Evolutionary conservation across 2,329 filamentous ascomycete genomes (phyloP).

Genomic region (Colletotrichum karsti): DNA sequence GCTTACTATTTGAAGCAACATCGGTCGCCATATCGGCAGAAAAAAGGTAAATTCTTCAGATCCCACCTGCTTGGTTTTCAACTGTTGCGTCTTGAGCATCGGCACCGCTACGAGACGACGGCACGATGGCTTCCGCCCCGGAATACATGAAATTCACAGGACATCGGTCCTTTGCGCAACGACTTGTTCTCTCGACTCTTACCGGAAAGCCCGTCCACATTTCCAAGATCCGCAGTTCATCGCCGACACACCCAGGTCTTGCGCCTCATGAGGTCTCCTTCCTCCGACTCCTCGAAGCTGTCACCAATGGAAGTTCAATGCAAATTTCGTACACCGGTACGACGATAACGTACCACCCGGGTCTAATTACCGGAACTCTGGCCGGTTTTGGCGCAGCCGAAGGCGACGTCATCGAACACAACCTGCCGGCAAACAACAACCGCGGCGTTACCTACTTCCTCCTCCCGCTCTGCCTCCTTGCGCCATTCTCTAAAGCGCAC

Average conservation of each 20-base stretch:
- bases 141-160: slow-evolving; percentile 81
- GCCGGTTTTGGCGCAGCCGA: slow-evolving; percentile 76
- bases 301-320: slow-evolving; percentile 95
- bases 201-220: slow-evolving; percentile 91
- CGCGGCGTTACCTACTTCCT: slow-evolving; percentile 93
- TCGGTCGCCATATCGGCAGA: slow-evolving; percentile 40
- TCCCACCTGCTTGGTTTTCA: slow-evolving; percentile 1
- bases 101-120: slow-evolving; percentile 13
- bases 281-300: slow-evolving; percentile 88
- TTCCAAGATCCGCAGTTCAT: slow-evolving; percentile 90
- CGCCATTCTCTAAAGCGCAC: slow-evolving; percentile 91
- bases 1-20: slow-evolving; percentile 34
- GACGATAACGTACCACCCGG: slow-evolving; percentile 89
- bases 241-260: slow-evolving; percentile 86
- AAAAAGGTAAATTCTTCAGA: slow-evolving; percentile 43
- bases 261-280: slow-evolving; percentile 95
- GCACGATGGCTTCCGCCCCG: slow-evolving; percentile 52
- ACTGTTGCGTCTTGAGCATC: neutral
- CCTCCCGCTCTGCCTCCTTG: slow-evolving; percentile 86
- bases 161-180: slow-evolving; percentile 83
- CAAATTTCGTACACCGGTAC: slow-evolving; percentile 98
- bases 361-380: slow-evolving; percentile 87
- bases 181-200: slow-evolving; percentile 88
- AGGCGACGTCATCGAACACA: slow-evolving; percentile 82
- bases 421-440: slow-evolving; percentile 78